Base-by-base conservation (phyloP, 2,329 filamentous ascomycete species). In the Canariomyces notabilis region DNA sequence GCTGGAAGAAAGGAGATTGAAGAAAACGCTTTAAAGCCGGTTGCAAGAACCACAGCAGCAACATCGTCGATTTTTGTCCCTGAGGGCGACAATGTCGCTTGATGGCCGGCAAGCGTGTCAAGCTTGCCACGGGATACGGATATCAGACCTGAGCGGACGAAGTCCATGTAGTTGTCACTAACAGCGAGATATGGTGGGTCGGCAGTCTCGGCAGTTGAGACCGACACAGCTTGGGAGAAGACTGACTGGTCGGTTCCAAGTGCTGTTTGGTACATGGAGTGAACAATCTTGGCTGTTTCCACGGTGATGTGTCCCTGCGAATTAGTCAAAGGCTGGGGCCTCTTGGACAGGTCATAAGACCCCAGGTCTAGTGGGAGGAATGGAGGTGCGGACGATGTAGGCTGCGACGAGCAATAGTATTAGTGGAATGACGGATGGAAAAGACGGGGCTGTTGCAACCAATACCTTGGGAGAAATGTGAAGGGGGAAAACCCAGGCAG, bases 321-420 rank as follows among this genome's bases (percentile, higher is more conserved):
- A 51, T 89, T 83, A 5, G 66, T 65, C 1, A 90, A 67, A 0
- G 78, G 76, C 0, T 69, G 63, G 0, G 79, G 76, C 5, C 85
- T 74, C 44, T 79, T 78, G 21, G 73, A 74, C 4, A 87, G 64
- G 57, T 93, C 87, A 59, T 87, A 89, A 2, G 86, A 79, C 2
- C 75, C 69, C 35, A 91, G 70, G 61, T 94, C 88, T 6, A 89
- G 65, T 0, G 88, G 88, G 0, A 89, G 63, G 55, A 90, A 90
- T 0, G 75, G 73, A 0, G 82, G 75, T 0, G 75, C 73, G 0
- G 73, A 61, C 2, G 64, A 62, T 1, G 64, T 58, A 5, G 75
- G 70, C 71, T 76, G 52, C 18, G 33, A 37, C 21, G 12, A 31
- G 3, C 20, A 9, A 22, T 11, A 26, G 9, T 12, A 29, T 42